Conservation (phyloP, 1,284 basidiomycete species). For the Heterobasidion occidentale region DNA sequence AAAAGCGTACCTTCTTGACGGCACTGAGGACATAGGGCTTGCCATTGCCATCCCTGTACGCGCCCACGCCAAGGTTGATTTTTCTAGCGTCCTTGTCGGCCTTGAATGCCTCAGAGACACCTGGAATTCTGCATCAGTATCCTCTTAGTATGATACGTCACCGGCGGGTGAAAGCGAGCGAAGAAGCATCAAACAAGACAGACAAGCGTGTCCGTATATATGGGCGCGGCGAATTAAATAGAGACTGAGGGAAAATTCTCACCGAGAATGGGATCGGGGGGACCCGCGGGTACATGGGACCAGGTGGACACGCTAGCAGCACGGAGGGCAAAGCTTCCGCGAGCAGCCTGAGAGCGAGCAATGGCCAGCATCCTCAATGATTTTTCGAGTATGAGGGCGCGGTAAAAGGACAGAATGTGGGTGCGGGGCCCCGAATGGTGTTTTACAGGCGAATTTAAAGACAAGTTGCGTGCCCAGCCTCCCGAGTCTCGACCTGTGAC, state of each 20-base stretch:
- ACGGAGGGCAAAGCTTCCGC: slow-evolving; percentile 21
- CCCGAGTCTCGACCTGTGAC: background rate
- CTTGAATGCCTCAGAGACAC: slow-evolving; percentile 93
- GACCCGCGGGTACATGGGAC: slow-evolving; percentile 80
- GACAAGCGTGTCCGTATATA: too few species aligned
- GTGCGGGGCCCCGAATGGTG: background rate
- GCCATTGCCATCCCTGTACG: slow-evolving; percentile 89
- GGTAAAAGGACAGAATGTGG: background rate
- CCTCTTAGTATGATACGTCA: background rate
- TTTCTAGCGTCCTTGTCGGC: slow-evolving; percentile 86
- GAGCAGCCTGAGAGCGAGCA: slow-evolving; percentile 23
- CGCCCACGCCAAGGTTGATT: slow-evolving; percentile 96
- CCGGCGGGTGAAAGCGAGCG: background rate
- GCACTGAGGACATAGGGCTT: slow-evolving; percentile 93
- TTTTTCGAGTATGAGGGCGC: background rate
- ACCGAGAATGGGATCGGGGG: slow-evolving; percentile 94
- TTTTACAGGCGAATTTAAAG: background rate
- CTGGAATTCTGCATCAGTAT: slow-evolving; percentile 24
- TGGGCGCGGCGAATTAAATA: too few species aligned
- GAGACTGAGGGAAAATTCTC: slow-evolving; percentile 12
- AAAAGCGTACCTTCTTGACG: slow-evolving; percentile 66
- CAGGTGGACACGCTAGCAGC: slow-evolving; percentile 58
- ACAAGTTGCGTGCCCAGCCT: background rate
- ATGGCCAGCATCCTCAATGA: slow-evolving; percentile 24
- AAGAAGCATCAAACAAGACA: too few species aligned